Evolutionary conservation across 177 flowering plant species (phyloP), one percentile per base, ranked within the genome.

Genomic region (Vitis hybrid): DNA sequence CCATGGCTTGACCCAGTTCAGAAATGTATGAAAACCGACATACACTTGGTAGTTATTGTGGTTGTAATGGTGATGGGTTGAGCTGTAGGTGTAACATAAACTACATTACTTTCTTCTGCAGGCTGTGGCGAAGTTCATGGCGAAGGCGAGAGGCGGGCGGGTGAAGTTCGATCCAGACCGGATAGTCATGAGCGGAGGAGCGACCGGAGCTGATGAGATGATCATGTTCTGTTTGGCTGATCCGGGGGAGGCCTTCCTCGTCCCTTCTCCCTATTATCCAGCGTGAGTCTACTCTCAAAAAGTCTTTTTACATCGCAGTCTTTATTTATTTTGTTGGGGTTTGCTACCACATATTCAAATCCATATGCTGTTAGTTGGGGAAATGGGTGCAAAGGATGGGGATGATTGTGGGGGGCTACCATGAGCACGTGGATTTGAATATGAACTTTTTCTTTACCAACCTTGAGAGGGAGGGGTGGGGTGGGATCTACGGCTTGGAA

Each of bases 161-260:
- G 85, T 75, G 7, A 80, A 5, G 21, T 85, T 85, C 51, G 85
- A 85, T 51, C 86, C 88, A 0, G 70, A 76, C 16, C 77, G 88
- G 5, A 67, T 83, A 10, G 86, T 85, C 6, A 85, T 85, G 88
- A 60, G 79, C 39, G 85, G 88, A 8, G 88, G 88, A 67, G 88
- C 88, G 39, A 85, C 88, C 29, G 88, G 86, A 45, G 88, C 86
- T 0, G 74, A 72, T 56, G 88, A 85, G 70, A 39, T 66, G 2
- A 13, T 83, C 62, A 75, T 74, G 61, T 85, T 85, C n/a, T 85
- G 88, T 31, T 68, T 85, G 73, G 88, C 88, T 0, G 77, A 85
- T 57, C 88, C 80, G 0, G 88, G 85, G 8, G 88, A 85, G 64
- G 86, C 83, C n/a, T 85, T 83, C 64, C 77, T 85, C 2, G 77